Conservation (phyloP, 2,329 filamentous ascomycete species). For the Colletotrichum liaoningense region DNA sequence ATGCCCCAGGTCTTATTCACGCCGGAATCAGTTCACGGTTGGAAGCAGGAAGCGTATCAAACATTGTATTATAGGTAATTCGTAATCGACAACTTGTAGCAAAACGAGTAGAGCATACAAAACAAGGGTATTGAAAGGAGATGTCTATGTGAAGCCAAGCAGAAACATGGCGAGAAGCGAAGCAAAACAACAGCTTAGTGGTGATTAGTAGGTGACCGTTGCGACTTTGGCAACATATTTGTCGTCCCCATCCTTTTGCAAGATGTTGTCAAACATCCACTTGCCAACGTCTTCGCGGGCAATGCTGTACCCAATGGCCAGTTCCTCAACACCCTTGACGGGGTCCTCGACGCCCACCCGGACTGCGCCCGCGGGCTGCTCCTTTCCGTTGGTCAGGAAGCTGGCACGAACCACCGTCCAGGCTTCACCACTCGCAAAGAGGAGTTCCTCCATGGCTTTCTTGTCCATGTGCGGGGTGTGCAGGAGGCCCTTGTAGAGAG, state of each 20-base stretch:
- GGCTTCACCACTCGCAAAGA: conserved; percentile 41
- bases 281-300: conserved; percentile 53
- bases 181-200: neutral
- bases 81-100: neutral
- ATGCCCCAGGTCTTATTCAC: neutral
- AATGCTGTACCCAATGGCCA: conserved; percentile 54
- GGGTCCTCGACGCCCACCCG: conserved; percentile 48
- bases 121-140: neutral
- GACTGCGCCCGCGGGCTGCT: conserved; percentile 39
- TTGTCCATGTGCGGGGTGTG: conserved; percentile 56
- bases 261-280: conserved; percentile 53
- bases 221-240: conserved; percentile 44
- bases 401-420: conserved; percentile 48
- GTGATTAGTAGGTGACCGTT: conserved; percentile 40
- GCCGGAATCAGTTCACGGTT: neutral
- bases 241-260: conserved; percentile 37
- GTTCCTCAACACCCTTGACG: conserved; percentile 45
- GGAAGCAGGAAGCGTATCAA: neutral
- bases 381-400: conserved; percentile 43
- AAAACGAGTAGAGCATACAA: too few relatives aligned
- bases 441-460: conserved; percentile 53
- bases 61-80: neutral
- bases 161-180: neutral
- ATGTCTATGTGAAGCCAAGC: neutral
- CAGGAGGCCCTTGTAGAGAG: conserved; percentile 54